Conservation (phyloP, 306 rosid genomes). For the Quercus rubra region DNA sequence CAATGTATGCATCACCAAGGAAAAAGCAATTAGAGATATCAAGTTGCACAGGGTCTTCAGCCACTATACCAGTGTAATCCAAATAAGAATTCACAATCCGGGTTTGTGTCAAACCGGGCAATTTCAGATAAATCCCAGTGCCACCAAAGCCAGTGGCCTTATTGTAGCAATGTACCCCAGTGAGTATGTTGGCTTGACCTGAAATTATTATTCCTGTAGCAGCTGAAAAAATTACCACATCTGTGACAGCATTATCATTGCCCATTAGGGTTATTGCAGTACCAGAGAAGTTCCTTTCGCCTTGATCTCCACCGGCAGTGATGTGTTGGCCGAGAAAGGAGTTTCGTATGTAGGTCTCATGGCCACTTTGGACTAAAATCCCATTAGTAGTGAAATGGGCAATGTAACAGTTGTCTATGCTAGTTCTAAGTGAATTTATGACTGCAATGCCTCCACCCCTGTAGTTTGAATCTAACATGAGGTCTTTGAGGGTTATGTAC, state of each 20-base stretch:
- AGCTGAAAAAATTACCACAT: conserved; percentile 86
- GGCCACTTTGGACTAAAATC: conserved; percentile 66
- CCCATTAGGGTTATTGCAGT: conserved; percentile 66
- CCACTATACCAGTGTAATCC: conserved; percentile 84
- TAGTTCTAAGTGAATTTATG: conserved; percentile 69
- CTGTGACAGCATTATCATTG: conserved; percentile 79
- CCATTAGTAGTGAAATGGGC: conserved; percentile 80
- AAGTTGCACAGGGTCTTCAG: conserved; percentile 89
- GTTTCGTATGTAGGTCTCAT: conserved; percentile 80
- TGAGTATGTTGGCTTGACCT: conserved; percentile 66
- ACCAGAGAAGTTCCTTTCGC: conserved; percentile 69
- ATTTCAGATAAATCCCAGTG: conserved; percentile 61
- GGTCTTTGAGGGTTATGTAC: conserved; percentile 64
- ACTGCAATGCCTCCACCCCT: conserved; percentile 84
- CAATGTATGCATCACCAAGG: conserved; percentile 78
- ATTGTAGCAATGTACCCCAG: conserved; percentile 90
- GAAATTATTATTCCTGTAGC: conserved; percentile 55
- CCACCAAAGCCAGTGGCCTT: conserved; percentile 95
- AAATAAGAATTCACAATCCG: conserved; percentile 80
- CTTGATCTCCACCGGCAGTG: conserved; percentile 67
- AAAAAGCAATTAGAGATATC: conserved; percentile 69
- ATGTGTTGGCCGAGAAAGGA: conserved; percentile 89
- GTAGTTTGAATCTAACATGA: conserved; percentile 70
- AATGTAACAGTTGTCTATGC: conserved; percentile 83
- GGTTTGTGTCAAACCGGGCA: conserved; percentile 74